A percentile compares a stretch with the other conserved stretches of the same genome.
These are phyloP conservation scores for Cyberlindnera galapagoensis DNA, from an alignment of 805 yeast species.

Conservation along the genomic window DNA sequence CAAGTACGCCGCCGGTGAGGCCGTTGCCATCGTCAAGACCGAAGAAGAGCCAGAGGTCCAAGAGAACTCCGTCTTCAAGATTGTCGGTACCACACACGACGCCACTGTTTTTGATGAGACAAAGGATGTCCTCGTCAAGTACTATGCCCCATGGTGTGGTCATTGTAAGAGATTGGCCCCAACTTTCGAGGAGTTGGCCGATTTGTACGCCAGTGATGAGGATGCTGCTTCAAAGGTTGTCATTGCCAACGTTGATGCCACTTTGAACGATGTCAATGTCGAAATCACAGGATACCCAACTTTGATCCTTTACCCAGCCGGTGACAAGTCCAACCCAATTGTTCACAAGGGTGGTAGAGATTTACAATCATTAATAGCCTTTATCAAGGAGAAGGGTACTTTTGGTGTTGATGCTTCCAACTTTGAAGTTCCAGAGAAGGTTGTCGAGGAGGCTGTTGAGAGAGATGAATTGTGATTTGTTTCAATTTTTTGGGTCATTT, in stretches of 20 bases:
- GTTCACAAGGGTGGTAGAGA: constrained; percentile 67
- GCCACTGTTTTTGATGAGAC: constrained; percentile 47
- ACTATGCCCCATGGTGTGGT: constrained; percentile 98
- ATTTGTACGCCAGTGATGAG: constrained; percentile 46
- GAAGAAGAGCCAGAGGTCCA: constrained; percentile 83
- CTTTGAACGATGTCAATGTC: constrained; percentile 81
- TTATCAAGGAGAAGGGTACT: constrained; percentile 66
- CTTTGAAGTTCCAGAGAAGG: constrained; percentile 22
- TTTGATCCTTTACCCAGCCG: constrained; percentile 84
- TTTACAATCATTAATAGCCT: constrained; percentile 59
- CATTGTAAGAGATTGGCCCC: constrained; percentile 93
- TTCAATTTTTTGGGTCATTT: no score
- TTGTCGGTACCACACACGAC: constrained; percentile 82
- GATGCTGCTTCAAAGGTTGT: constrained; percentile 48
- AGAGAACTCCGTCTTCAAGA: constrained; percentile 62
- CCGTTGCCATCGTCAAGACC: constrained; percentile 71
- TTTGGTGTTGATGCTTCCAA: constrained; percentile 50
- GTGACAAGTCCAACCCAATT: constrained; percentile 60
- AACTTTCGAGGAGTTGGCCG: constrained; percentile 80
- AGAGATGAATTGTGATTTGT: constrained; percentile 12
- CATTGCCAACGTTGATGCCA: constrained; percentile 85
- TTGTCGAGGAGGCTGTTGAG: constrained; percentile 11
- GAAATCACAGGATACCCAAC: constrained; percentile 91
- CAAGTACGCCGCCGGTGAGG: constrained; percentile 55
- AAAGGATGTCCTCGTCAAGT: constrained; percentile 79